Percentiles rank a stretch among this genome's conserved stretches.
Evolutionary conservation across 192 early-diverging fungal species (phyloP).

Genomic region (Coemansia sp.): DNA sequence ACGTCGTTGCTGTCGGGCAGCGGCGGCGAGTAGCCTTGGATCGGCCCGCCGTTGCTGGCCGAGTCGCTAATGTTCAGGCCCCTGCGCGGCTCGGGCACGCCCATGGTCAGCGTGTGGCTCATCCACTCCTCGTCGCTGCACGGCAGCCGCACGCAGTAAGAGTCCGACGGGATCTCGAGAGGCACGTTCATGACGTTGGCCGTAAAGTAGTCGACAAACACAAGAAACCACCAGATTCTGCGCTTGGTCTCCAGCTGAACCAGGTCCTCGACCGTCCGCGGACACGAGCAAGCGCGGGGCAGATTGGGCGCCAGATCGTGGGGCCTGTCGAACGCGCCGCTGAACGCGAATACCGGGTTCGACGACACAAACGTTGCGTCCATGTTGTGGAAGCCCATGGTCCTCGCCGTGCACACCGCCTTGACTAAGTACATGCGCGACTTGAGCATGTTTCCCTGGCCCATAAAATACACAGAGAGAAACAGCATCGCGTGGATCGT

Average conservation of each 20-base stretch:
- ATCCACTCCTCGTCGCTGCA: conserved; percentile 53
- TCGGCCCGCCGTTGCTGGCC: not conserved
- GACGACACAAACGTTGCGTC: conserved; percentile 46
- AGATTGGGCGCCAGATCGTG: conserved; percentile 1
- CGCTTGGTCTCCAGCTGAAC: conserved; percentile 45
- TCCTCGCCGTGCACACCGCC: conserved; percentile 49
- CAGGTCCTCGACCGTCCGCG: conserved; percentile 19
- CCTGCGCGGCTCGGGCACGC: not conserved
- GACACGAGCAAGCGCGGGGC: conserved; percentile 29
- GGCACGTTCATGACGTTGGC: conserved; percentile 55
- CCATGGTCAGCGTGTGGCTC: conserved; percentile 24
- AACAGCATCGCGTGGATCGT: conserved; percentile 49
- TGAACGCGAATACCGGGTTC: conserved; percentile 39
- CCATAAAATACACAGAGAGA: conserved; percentile 54
- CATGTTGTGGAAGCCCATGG: conserved; percentile 49
- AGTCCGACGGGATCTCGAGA: conserved; percentile 49
- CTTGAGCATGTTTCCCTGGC: conserved; percentile 54
- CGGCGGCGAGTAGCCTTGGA: conserved; percentile 2
- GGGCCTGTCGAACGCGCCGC: conserved; percentile 34
- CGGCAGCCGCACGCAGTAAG: conserved; percentile 52
- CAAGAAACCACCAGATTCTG: conserved; percentile 53
- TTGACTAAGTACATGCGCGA: conserved; percentile 54
- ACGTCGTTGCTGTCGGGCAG: not conserved
- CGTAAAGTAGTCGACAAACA: conserved; percentile 53
- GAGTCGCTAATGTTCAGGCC: not conserved